A percentile compares a stretch with the other conserved stretches of the same genome.
phyloP scores from a whole-genome alignment of 495 filamentous ascomycete species.

The Neurospora sp. region DNA sequence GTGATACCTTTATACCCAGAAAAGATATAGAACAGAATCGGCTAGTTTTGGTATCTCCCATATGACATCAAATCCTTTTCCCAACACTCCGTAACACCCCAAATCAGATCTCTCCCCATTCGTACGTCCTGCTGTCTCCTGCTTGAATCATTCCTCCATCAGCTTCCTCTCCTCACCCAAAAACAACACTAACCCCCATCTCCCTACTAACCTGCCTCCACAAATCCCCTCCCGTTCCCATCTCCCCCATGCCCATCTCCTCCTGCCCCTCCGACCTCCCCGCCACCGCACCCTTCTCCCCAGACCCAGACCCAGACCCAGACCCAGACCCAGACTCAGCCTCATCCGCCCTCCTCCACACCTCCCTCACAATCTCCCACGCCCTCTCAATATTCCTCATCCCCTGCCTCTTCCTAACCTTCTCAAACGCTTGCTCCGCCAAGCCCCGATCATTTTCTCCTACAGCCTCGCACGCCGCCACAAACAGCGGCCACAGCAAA shows the following conservation, averaged over 20 bases:
- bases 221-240: slow-evolving; percentile 3
- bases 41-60: not conserved
- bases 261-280: not conserved
- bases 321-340: slow-evolving; percentile 7
- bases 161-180: slow-evolving; percentile 5
- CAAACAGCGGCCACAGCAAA: slow-evolving; percentile 52
- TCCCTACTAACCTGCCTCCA: slow-evolving; percentile 10
- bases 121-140: not conserved
- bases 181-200: slow-evolving; percentile 14
- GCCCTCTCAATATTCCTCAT: slow-evolving; percentile 52
- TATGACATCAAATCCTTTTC: not conserved
- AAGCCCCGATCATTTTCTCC: slow-evolving; percentile 29
- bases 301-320: not conserved
- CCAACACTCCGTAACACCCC: not conserved
- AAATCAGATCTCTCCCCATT: not conserved
- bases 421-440: slow-evolving; percentile 36
- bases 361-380: slow-evolving; percentile 46
- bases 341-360: slow-evolving; percentile 43
- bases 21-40: not conserved
- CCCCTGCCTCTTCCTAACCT: slow-evolving; percentile 42
- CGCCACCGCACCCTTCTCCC: not conserved
- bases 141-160: not conserved
- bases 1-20: not conserved
- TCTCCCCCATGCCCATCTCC: not conserved
- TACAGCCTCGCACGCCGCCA: slow-evolving; percentile 46